Evolutionary conservation across 805 yeast genomes (phyloP).

Genomic region (Candida arabinofermentans): DNA sequence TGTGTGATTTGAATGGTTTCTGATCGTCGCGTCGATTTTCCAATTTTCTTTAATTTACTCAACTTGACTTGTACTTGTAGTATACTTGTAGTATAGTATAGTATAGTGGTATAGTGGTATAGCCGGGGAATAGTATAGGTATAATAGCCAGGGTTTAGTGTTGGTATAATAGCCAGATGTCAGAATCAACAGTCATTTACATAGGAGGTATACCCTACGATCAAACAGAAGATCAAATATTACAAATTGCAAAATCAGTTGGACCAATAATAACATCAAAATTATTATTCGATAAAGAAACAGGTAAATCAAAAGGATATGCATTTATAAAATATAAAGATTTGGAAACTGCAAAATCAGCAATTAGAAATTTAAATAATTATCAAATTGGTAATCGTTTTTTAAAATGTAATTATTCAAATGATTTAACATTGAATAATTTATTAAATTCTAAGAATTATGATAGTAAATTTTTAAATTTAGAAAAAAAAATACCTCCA

Average conservation of each 20-base stretch:
- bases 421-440: conserved; percentile 38
- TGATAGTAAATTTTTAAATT: conserved; percentile 15
- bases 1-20: too few relatives aligned
- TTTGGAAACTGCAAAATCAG: conserved; percentile 82
- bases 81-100: too few relatives aligned
- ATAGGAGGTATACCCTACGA: conserved; percentile 90
- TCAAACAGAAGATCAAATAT: conserved; percentile 89
- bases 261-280: conserved; percentile 81
- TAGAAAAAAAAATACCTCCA: conserved; percentile 38
- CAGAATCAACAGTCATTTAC: conserved; percentile 55
- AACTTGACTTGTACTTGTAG: too few relatives aligned
- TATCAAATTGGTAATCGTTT: conserved; percentile 68
- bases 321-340: conserved; percentile 85
- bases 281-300: conserved; percentile 79
- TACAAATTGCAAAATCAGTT: conserved; percentile 74
- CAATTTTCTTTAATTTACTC: too few relatives aligned
- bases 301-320: conserved; percentile 88
- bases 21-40: too few relatives aligned
- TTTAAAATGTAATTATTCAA: conserved; percentile 71
- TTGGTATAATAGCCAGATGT: too few relatives aligned
- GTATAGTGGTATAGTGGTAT: neutral
- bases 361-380: conserved; percentile 83
- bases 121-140: neutral
- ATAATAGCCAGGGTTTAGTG: neutral
- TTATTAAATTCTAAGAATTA: conserved; percentile 13